A percentile compares a stretch with the other conserved stretches of the same genome.
Evolutionary conservation across 2,329 filamentous ascomycete species (phyloP).

Genomic region (Hypoxylon sp.): DNA sequence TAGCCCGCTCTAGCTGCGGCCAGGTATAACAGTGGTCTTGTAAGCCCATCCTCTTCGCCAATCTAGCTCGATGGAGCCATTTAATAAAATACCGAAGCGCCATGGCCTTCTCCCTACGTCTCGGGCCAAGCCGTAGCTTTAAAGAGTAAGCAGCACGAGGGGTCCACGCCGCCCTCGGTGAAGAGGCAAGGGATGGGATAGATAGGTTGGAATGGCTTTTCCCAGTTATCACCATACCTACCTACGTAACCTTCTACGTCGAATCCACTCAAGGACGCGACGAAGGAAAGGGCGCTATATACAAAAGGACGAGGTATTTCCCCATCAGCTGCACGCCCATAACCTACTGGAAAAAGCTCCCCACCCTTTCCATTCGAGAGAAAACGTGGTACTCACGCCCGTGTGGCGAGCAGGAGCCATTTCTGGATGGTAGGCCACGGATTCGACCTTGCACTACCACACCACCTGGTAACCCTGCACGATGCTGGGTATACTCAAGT

Average conservation of each 20-base stretch:
- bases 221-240: neutral
- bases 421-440: slow-evolving; percentile 36
- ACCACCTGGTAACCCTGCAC: slow-evolving; percentile 30
- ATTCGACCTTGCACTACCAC: slow-evolving; percentile 40
- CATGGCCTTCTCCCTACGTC: slow-evolving; percentile 11
- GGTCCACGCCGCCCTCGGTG: neutral
- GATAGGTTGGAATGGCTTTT: neutral
- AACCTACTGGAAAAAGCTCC: slow-evolving; percentile 25
- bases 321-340: slow-evolving; percentile 37
- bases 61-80: slow-evolving; percentile 25
- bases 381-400: slow-evolving; percentile 40
- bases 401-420: slow-evolving; percentile 39
- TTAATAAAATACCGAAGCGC: slow-evolving; percentile 24
- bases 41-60: slow-evolving; percentile 26
- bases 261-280: slow-evolving; percentile 1
- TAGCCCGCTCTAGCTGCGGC: slow-evolving; percentile 28
- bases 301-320: slow-evolving; percentile 26
- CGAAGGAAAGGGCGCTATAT: slow-evolving; percentile 7
- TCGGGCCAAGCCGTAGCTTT: slow-evolving; percentile 16
- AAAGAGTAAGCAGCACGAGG: slow-evolving; percentile 9
- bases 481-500: slow-evolving; percentile 35
- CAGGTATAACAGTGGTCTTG: slow-evolving; percentile 30
- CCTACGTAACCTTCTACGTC: neutral
- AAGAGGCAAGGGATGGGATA: slow-evolving; percentile 26
- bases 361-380: slow-evolving; percentile 22